Conservation (phyloP, 306 rosid genomes). For the Cicer judaicum region DNA sequence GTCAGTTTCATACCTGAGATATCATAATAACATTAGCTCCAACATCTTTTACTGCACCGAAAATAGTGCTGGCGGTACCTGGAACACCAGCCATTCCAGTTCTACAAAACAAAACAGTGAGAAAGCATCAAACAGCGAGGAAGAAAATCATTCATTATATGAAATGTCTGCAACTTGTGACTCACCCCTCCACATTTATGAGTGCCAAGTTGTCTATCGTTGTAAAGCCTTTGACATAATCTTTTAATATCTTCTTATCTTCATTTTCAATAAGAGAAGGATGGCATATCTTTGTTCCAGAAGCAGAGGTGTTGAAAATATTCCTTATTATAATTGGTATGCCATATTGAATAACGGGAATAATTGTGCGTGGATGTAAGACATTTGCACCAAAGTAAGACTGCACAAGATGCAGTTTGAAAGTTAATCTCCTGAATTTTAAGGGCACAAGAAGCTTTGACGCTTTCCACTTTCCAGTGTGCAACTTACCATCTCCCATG, state of each 20-base stretch:
- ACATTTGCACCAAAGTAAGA: conserved; percentile 99
- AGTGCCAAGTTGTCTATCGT: conserved; percentile 97
- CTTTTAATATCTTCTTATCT: conserved; percentile 57
- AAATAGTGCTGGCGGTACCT: conserved; percentile 90
- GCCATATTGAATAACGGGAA: conserved; percentile 87
- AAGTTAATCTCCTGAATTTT: conserved; percentile 46
- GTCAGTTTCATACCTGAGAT: conserved; percentile 72
- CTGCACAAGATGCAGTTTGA: conserved; percentile 55
- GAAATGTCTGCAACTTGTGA: conserved; percentile 33
- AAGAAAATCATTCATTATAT: neutral
- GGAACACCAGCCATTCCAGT: conserved; percentile 99
- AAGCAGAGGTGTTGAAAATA: conserved; percentile 82
- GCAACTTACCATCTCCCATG: conserved; percentile 94
- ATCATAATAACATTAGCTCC: conserved; percentile 99
- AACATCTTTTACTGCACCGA: conserved; percentile 90
- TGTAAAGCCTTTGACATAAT: conserved; percentile 93
- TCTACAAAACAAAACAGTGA: conserved; percentile 54
- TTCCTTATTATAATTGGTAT: conserved; percentile 92
- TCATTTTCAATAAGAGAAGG: conserved; percentile 55
- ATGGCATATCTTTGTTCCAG: conserved; percentile 89
- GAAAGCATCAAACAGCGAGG: conserved; percentile 21
- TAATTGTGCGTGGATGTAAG: conserved; percentile 94
- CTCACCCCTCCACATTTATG: conserved; percentile 97
- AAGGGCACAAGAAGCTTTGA: conserved; percentile 30
- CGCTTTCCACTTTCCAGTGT: conserved; percentile 16